Evolutionary conservation across 371 early-diverging fungal species (phyloP).

Genomic region (Apophysomyces sp.): DNA sequence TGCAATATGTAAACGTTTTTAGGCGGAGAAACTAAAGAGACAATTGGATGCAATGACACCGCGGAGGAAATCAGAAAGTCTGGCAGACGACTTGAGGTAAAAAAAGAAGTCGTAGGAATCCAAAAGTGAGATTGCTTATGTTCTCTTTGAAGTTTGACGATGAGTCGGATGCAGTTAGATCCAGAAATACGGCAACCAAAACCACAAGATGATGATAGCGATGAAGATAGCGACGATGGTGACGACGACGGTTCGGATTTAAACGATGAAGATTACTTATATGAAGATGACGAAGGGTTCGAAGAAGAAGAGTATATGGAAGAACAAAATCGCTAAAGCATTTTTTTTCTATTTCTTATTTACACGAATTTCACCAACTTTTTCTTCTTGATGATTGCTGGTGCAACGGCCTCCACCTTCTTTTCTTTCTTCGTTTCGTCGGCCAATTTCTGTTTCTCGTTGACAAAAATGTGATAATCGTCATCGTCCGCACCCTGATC

Average conservation of each 20-base stretch:
- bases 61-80: slow-evolving; percentile 16
- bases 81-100: slow-evolving; percentile 37
- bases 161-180: slow-evolving; percentile 28
- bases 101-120: no score
- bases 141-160: slow-evolving; percentile 10
- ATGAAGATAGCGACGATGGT: slow-evolving; percentile 17
- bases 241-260: slow-evolving; percentile 6
- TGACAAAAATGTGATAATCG: slow-evolving; percentile 69
- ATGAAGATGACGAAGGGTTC: slow-evolving; percentile 40
- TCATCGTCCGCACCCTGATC: slow-evolving; percentile 84
- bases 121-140: not conserved
- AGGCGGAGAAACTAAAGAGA: slow-evolving; percentile 28
- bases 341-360: not conserved
- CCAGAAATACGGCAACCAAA: slow-evolving; percentile 29
- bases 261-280: slow-evolving; percentile 20
- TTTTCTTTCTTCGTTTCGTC: slow-evolving; percentile 43
- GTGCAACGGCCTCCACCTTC: slow-evolving; percentile 22
- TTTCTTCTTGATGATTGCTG: slow-evolving; percentile 36
- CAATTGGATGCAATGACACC: slow-evolving; percentile 19
- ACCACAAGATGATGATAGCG: slow-evolving; percentile 32
- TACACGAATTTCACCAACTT: slow-evolving; percentile 31
- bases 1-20: not conserved
- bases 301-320: slow-evolving; percentile 27
- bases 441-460: slow-evolving; percentile 50
- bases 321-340: not conserved